A percentile compares a stretch with the other conserved stretches of the same genome.
Evolutionary conservation across 73 alveolate genomes (phyloP).

Genomic region (Paramecium bursaria): DNA sequence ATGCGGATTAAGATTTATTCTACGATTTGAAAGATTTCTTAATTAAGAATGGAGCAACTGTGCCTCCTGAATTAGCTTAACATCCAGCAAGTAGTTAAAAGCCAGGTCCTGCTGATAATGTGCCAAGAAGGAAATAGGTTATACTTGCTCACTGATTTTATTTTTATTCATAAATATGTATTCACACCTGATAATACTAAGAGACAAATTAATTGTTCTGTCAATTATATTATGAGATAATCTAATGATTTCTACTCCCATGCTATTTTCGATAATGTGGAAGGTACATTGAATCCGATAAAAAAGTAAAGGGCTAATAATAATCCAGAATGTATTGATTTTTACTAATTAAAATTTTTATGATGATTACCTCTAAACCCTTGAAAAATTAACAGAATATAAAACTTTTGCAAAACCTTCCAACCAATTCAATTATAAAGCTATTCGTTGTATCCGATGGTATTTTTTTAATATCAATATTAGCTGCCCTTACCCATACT

Average conservation of each 20-base stretch:
- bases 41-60: constrained; percentile 44
- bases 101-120: constrained; percentile 68
- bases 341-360: no score
- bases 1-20: constrained; percentile 57
- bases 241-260: not conserved
- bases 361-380: not conserved
- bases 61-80: constrained; percentile 60
- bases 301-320: not conserved
- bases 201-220: not conserved
- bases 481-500: not conserved
- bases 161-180: no score
- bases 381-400: not conserved
- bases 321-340: not conserved
- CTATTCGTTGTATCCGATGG: not conserved
- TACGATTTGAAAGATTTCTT: constrained; percentile 68
- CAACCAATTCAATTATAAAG: not conserved
- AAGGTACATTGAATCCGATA: not conserved
- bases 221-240: not conserved
- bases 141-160: constrained; percentile 4
- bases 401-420: not conserved
- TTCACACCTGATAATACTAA: not conserved
- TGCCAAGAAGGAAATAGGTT: constrained; percentile 51
- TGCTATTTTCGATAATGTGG: not conserved
- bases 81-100: constrained; percentile 62
- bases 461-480: not conserved